Percentiles rank a stretch among this genome's conserved stretches.
Evolutionary conservation across 352 stramenopile species (phyloP).

Genomic region (Phytophthora podocarpi): DNA sequence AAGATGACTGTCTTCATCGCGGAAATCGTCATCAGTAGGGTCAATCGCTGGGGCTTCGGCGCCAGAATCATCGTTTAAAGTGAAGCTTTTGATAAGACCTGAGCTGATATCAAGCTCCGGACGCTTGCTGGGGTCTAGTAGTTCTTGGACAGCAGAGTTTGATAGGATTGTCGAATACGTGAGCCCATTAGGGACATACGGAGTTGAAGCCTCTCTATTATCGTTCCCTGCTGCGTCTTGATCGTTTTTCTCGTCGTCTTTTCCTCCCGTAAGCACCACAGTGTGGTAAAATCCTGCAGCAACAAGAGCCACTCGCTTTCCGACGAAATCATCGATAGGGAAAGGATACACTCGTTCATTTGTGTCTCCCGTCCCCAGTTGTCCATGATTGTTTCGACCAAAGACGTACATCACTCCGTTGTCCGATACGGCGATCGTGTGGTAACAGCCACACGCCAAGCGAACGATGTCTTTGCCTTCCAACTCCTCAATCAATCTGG

Average conservation of each 20-base stretch:
- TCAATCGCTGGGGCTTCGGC: conserved; percentile 34
- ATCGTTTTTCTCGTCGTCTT: conserved; percentile 56
- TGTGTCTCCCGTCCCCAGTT: conserved; percentile 91
- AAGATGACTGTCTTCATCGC: conserved; percentile 46
- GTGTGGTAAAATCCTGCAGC: conserved; percentile 95
- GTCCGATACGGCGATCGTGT: conserved; percentile 87
- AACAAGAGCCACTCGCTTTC: conserved; percentile 87
- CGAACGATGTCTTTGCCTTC: conserved; percentile 85
- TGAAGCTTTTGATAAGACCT: neutral
- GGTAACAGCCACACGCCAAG: conserved; percentile 92
- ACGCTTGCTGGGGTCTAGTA: conserved; percentile 15
- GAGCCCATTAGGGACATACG: conserved; percentile 3
- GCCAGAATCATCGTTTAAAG: neutral
- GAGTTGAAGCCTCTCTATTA: conserved; percentile 14
- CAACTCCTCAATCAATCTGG: conserved; percentile 69
- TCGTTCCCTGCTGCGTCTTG: conserved; percentile 16
- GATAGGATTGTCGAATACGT: conserved; percentile 24
- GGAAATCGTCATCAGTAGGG: conserved; percentile 42
- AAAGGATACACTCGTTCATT: conserved; percentile 87
- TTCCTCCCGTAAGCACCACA: conserved; percentile 86
- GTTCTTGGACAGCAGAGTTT: conserved; percentile 8
- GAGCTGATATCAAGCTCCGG: neutral
- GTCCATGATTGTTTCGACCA: conserved; percentile 94
- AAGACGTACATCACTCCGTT: conserved; percentile 94
- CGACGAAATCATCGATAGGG: conserved; percentile 90